These are phyloP conservation scores for Termitomyces heimii DNA, from an alignment of 768 basidiomycete genomes.

Conservation along the genomic window DNA sequence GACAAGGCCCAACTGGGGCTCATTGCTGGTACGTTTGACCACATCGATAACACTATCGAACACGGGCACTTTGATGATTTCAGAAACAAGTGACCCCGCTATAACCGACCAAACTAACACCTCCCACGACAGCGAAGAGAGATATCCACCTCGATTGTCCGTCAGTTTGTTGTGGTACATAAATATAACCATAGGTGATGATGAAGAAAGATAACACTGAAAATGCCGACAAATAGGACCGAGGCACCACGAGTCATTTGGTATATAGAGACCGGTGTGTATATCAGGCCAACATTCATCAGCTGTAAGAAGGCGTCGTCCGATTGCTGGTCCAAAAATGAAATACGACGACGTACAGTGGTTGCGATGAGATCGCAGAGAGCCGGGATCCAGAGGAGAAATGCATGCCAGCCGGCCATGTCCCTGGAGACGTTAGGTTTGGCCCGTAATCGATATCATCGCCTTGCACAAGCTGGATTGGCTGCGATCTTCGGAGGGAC, in stretches of 20 bases:
- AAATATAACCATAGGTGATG: constrained; percentile 80
- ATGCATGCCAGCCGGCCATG: constrained; percentile 59
- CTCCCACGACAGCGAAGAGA: constrained; percentile 79
- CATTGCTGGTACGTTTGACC: constrained; percentile 29
- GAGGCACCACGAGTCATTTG: constrained; percentile 94
- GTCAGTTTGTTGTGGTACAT: too few species aligned
- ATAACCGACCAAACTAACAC: constrained; percentile 80
- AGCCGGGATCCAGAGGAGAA: constrained; percentile 49
- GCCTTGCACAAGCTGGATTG: constrained; percentile 48
- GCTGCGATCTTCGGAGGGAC: constrained; percentile 39
- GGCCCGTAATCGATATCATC: constrained; percentile 29
- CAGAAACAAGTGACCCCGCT: constrained; percentile 83
- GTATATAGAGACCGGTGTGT: constrained; percentile 95
- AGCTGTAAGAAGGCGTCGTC: constrained; percentile 30
- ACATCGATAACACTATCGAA: constrained; percentile 20
- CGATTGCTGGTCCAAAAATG: not conserved
- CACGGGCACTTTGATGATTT: constrained; percentile 47
- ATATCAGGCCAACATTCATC: constrained; percentile 95
- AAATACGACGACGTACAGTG: constrained; percentile 42
- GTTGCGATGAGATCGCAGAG: constrained; percentile 88
- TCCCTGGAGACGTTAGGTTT: constrained; percentile 28
- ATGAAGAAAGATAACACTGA: constrained; percentile 87
- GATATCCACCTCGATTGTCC: constrained; percentile 97
- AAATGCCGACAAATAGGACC: constrained; percentile 87
- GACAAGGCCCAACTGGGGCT: constrained; percentile 60